A percentile compares a stretch with the other conserved stretches of the same genome.
phyloP scores from a whole-genome alignment of 2,329 filamentous ascomycete genomes.

The Cladobotryum mycophilum region DNA sequence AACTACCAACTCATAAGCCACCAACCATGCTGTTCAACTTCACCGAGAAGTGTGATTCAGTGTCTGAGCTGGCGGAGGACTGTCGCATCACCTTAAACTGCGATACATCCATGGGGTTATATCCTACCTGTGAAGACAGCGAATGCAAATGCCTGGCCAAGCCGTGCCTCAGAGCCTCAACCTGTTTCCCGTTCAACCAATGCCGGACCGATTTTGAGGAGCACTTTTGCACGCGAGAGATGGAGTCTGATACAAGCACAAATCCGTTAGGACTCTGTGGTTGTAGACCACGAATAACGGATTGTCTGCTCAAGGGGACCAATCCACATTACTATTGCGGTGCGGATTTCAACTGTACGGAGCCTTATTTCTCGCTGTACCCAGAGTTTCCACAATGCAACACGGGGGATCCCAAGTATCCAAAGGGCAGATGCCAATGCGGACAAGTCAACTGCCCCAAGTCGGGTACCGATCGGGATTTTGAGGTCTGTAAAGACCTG shows the following conservation, averaged over 20 bases:
- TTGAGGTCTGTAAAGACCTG: constrained; percentile 5
- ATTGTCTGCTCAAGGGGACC: constrained; percentile 3
- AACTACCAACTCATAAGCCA: not conserved
- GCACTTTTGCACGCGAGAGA: not conserved
- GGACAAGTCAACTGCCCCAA: constrained; percentile 7
- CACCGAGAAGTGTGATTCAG: constrained; percentile 4
- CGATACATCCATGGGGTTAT: not conserved
- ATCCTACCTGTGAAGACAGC: constrained; percentile 10
- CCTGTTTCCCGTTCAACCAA: constrained; percentile 5
- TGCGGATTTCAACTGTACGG: not conserved
- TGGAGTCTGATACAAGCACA: not conserved
- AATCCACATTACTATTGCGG: constrained; percentile 8
- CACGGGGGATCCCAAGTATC: constrained; percentile 2
- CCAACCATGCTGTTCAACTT: constrained; percentile 2
- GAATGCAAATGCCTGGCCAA: constrained; percentile 9
- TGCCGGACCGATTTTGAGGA: constrained; percentile 11
- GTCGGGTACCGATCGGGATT: constrained; percentile 2
- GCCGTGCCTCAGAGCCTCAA: constrained; percentile 4
- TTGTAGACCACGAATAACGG: constrained; percentile 1
- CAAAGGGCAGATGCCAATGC: constrained; percentile 10
- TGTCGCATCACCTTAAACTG: constrained; percentile 13
- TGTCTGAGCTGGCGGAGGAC: constrained; percentile 6
- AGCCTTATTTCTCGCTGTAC: constrained; percentile 8
- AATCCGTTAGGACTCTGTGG: constrained; percentile 3
- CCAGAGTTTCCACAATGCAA: constrained; percentile 13